Evolutionary conservation across 1,139 yeast genomes (phyloP).

Genomic region (Protomyces lactucae-debilis): DNA sequence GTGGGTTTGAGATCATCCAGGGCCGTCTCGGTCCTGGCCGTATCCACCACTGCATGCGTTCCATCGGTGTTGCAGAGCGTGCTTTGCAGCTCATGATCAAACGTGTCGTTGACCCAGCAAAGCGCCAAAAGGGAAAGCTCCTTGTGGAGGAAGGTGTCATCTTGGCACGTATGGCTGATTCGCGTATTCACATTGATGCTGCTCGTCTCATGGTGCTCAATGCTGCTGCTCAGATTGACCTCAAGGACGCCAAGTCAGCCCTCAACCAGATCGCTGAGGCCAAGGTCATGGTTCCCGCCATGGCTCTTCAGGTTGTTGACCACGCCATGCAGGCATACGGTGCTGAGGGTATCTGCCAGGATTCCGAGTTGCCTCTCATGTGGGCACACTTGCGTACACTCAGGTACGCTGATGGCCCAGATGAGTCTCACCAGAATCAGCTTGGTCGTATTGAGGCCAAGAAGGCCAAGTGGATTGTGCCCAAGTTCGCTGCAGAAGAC

Average conservation of each 20-base stretch:
- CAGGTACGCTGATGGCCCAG: conserved; percentile 72
- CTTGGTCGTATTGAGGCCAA: conserved; percentile 50
- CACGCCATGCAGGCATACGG: conserved; percentile 69
- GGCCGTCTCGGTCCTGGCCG: conserved; percentile 70
- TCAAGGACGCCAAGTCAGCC: conserved; percentile 54
- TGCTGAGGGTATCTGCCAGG: conserved; percentile 63
- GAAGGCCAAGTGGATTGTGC: conserved; percentile 38
- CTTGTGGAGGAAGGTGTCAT: conserved; percentile 54
- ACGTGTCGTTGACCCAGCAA: conserved; percentile 49
- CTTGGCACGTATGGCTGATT: conserved; percentile 51
- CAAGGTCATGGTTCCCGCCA: conserved; percentile 61
- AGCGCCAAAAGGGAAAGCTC: conserved; percentile 56
- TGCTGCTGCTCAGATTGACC: conserved; percentile 63
- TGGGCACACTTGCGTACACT: conserved; percentile 57
- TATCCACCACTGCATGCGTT: conserved; percentile 70
- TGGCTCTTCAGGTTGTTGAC: conserved; percentile 52
- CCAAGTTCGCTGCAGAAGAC: conserved; percentile 11
- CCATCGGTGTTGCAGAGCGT: conserved; percentile 62
- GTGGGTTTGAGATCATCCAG: conserved; percentile 65
- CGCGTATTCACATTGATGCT: conserved; percentile 55
- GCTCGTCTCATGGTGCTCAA: conserved; percentile 57
- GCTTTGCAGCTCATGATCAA: conserved; percentile 52
- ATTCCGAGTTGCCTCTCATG: conserved; percentile 55
- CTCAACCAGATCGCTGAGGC: conserved; percentile 62
- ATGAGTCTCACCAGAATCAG: conserved; percentile 64